A percentile compares a stretch with the other conserved stretches of the same genome.
Conservation (phyloP, 2,329 filamentous ascomycete genomes). For the Pochonia chlamydosporia region DNA sequence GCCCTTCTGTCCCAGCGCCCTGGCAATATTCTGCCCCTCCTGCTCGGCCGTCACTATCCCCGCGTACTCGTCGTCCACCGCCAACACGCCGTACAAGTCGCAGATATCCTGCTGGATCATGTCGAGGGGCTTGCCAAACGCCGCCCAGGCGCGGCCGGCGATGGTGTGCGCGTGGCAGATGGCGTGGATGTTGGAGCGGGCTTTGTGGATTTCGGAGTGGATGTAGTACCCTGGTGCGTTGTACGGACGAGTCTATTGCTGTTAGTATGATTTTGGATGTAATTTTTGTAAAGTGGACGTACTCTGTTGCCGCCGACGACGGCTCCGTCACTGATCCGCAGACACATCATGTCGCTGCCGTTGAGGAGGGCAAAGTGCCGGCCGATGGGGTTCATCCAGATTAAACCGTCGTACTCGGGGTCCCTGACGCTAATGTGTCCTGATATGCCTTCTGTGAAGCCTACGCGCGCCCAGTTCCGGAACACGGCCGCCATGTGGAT, state of each 20-base stretch:
- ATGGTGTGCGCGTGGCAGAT: conserved; percentile 65
- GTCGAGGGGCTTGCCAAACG: conserved; percentile 58
- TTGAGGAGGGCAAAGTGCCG: conserved; percentile 62
- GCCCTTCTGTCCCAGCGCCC: conserved; percentile 50
- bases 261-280: too few species aligned
- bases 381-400: conserved; percentile 68
- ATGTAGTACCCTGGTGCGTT: conserved; percentile 68
- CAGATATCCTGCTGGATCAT: conserved; percentile 67
- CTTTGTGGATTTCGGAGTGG: conserved; percentile 62
- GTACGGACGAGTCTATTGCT: conserved; percentile 40
- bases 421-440: conserved; percentile 62
- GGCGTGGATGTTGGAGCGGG: conserved; percentile 57
- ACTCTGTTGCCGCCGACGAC: conserved; percentile 56
- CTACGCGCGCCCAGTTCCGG: conserved; percentile 28
- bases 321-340: conserved; percentile 51
- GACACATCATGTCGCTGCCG: conserved; percentile 62
- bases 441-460: conserved; percentile 25
- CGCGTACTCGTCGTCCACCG: conserved; percentile 55
- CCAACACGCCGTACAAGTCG: conserved; percentile 56
- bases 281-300: conserved; percentile 3
- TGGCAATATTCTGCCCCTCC: conserved; percentile 60
- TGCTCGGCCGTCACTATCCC: conserved; percentile 52
- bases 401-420: conserved; percentile 52
- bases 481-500: conserved; percentile 59
- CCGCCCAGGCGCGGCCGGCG: conserved; percentile 61